Evolutionary conservation across 2,329 filamentous ascomycete genomes (phyloP).

Genomic region (Cordyceps tenuipes): DNA sequence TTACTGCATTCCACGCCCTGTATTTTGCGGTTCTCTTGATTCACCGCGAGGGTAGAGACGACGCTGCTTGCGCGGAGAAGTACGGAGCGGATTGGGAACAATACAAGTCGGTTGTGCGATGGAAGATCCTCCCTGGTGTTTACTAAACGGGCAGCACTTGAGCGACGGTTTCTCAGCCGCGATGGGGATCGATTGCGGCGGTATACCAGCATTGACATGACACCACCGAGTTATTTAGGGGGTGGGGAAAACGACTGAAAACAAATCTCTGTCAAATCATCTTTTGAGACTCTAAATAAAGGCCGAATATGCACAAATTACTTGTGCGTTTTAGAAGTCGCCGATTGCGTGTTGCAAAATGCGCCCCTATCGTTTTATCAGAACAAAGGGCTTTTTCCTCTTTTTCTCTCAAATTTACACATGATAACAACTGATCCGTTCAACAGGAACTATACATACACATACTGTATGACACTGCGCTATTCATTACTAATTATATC

Average conservation of each 20-base stretch:
- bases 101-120: conserved; percentile 71
- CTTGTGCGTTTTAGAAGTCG: too few species aligned
- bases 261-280: not conserved
- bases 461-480: too few species aligned
- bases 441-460: too few species aligned
- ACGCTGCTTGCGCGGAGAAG: conserved; percentile 77
- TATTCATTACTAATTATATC: too few species aligned
- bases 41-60: conserved; percentile 75
- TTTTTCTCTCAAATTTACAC: too few species aligned
- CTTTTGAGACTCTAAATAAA: not conserved
- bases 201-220: not conserved
- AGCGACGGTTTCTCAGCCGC: not conserved
- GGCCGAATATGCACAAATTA: not conserved
- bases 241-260: not conserved
- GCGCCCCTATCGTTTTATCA: too few species aligned
- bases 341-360: too few species aligned
- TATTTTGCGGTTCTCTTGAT: conserved; percentile 81
- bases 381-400: too few species aligned
- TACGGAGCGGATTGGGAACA: conserved; percentile 84
- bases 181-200: too few species aligned
- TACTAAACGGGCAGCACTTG: conserved; percentile 43
- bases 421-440: too few species aligned
- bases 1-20: conserved; percentile 86
- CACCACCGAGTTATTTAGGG: not conserved
- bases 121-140: conserved; percentile 70